Conservation (phyloP, 1,284 basidiomycete species). For the Malassezia obtusa region DNA sequence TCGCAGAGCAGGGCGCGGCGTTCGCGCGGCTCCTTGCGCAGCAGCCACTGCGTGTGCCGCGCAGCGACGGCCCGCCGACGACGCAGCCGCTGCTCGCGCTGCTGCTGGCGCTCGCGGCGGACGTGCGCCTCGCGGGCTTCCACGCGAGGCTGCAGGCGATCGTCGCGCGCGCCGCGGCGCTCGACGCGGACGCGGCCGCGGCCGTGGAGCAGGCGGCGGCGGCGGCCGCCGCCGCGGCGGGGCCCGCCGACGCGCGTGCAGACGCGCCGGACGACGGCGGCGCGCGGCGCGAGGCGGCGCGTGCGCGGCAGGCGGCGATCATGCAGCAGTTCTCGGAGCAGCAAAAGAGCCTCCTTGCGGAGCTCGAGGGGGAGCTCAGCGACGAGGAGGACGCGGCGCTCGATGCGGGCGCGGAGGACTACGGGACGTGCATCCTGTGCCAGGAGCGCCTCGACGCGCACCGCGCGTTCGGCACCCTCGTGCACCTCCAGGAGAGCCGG, state of each 20-base stretch:
- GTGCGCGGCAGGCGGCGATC: conserved; percentile 42
- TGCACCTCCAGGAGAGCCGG: conserved; percentile 77
- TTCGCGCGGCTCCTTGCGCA: conserved; percentile 21
- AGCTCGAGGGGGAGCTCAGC: conserved; percentile 36
- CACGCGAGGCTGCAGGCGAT: conserved; percentile 27
- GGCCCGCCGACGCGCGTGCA: not conserved
- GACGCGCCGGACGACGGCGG: conserved; percentile 24
- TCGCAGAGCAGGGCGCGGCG: conserved; percentile 24
- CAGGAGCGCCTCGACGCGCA: conserved; percentile 76
- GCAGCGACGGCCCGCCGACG: not conserved
- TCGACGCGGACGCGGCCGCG: conserved; percentile 22
- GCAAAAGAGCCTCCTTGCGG: conserved; percentile 39
- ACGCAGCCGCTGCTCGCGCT: conserved; percentile 21
- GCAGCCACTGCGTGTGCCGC: not conserved
- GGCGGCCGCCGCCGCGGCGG: conserved; percentile 12
- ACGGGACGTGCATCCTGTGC: conserved; percentile 89
- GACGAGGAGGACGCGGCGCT: conserved; percentile 31
- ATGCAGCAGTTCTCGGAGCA: conserved; percentile 45
- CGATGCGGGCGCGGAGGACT: conserved; percentile 17
- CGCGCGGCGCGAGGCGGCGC: conserved; percentile 31
- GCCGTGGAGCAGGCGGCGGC: conserved; percentile 11
- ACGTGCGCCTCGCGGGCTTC: conserved; percentile 29
- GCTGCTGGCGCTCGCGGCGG: conserved; percentile 23
- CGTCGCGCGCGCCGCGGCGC: no score
- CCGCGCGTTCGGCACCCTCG: conserved; percentile 76